These are phyloP conservation scores for Tylopilus sp. DNA, from an alignment of 768 basidiomycete genomes.

Conservation along the genomic window DNA sequence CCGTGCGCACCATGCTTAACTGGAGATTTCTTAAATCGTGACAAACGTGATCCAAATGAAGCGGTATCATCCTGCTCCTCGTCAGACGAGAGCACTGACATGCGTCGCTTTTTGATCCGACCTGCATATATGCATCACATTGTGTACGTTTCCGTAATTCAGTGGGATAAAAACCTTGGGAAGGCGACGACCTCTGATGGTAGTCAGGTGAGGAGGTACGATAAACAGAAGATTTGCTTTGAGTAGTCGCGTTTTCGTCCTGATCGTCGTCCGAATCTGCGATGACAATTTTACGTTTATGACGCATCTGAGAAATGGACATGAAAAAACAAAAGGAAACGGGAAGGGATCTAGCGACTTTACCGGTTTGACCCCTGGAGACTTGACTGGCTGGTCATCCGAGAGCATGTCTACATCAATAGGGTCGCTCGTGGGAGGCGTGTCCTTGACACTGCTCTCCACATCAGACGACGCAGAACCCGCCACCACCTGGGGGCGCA, in stretches of 20 bases:
- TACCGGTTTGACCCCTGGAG: constrained; percentile 34
- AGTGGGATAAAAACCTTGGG: constrained; percentile 18
- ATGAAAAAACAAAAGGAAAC: neutral
- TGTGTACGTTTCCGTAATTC: neutral
- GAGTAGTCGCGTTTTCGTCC: constrained; percentile 4
- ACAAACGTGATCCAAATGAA: constrained; percentile 58
- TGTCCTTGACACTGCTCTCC: constrained; percentile 46
- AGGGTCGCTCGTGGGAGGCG: constrained; percentile 75
- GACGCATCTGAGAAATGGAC: constrained; percentile 30
- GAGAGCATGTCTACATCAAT: constrained; percentile 74
- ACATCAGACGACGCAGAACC: constrained; percentile 46
- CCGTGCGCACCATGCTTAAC: constrained; percentile 45
- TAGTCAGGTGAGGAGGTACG: constrained; percentile 29
- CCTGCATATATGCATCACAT: constrained; percentile 29
- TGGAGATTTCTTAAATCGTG: constrained; percentile 64
- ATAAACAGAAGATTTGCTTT: constrained; percentile 14
- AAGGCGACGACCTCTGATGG: constrained; percentile 25
- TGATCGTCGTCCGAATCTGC: constrained; percentile 73
- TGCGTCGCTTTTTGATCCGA: constrained; percentile 58
- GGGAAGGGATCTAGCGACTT: constrained; percentile 11
- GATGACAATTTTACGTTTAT: constrained; percentile 66
- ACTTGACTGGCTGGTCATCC: constrained; percentile 42
- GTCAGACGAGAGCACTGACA: constrained; percentile 49
- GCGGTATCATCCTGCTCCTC: constrained; percentile 40
- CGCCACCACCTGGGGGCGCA: constrained; percentile 39